Base-by-base conservation (phyloP, 805 yeast species). In the Metschnikowia baotianmanensis region DNA sequence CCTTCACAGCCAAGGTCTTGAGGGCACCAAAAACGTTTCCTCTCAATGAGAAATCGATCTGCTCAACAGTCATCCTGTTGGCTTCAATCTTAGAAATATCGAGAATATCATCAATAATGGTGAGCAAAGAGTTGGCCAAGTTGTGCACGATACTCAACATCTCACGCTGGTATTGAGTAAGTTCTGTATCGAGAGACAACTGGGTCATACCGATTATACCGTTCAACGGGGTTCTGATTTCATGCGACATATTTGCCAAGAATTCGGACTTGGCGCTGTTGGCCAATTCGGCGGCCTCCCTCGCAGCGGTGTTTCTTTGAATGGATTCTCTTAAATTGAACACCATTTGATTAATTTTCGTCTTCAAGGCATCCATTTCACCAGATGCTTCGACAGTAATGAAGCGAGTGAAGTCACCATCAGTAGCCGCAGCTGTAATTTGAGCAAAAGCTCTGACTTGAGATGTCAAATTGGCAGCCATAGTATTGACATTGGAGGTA, bases 161-260 rank as follows among this genome's bases (percentile, higher is more conserved):
- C 64, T 87, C 96, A 48, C 96, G 76, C 63, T 87, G 96, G 56
- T 87, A 87, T 63, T 87, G 96, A 8, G 95, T 86, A 49, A 87
- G 72, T 55, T 87, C 95, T 0, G 96, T 87, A 50, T 87, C 96
- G 41, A 87, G 72, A 1, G 96, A 85, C 52, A 87, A 68, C 61
- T 87, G 96, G 3, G 96, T 87, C 91, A 87, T 87, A 57, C 95
- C 95, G 53, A 87, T 83, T 34, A 87, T 87, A 69, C 96, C 96
- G 62, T 87, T 87, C 79, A 87, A 83, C 16, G 96, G 96, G 2
- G 96, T 87, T 61, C 96, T 73, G 55, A 87, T 83, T 61, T 87
- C 96, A 51, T 69, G 74, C 5, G 91, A 84, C 76, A 85, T 87
- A 57, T 87, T 87, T 34, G 95, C 95, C 65, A 87, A 73, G 59